Conservation (phyloP, 2,329 filamentous ascomycete genomes). For the Herpotrichia juniperi region DNA sequence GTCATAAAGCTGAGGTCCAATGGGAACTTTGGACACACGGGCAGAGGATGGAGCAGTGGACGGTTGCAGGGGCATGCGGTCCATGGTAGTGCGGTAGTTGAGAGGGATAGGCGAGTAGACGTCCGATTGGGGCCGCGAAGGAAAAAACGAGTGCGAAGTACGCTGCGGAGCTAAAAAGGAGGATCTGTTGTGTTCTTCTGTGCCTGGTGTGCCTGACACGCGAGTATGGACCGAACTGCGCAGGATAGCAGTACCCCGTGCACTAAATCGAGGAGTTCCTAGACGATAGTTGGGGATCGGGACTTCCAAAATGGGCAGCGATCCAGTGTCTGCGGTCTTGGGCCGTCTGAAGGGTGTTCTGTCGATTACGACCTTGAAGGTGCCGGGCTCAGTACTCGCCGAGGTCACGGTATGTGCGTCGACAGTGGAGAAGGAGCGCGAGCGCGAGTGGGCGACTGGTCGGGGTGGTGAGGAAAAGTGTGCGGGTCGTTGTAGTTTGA, state of each 20-base stretch:
- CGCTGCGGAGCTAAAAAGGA: conserved; percentile 59
- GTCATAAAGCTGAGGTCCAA: conserved; percentile 77
- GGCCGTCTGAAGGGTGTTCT: conserved; percentile 67
- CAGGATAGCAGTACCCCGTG: conserved; percentile 75
- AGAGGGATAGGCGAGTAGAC: conserved; percentile 42
- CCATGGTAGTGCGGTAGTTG: conserved; percentile 43
- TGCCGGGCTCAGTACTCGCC: conserved; percentile 66
- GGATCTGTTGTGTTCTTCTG: conserved; percentile 69
- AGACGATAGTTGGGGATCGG: conserved; percentile 84
- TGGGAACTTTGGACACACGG: conserved; percentile 43
- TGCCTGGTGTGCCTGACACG: conserved; percentile 64
- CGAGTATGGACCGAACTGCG: conserved; percentile 77
- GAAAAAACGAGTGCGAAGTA: conserved; percentile 41
- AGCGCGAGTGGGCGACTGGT: conserved; percentile 53
- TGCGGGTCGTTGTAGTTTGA: conserved; percentile 19
- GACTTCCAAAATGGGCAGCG: conserved; percentile 69
- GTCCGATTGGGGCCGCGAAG: conserved; percentile 44
- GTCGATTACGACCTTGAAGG: conserved; percentile 81
- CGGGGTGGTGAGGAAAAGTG: conserved; percentile 23
- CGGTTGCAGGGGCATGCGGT: conserved; percentile 37
- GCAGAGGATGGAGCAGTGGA: conserved; percentile 41
- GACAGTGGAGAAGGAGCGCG: conserved; percentile 78
- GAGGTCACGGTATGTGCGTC: conserved; percentile 62
- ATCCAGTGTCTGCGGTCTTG: conserved; percentile 64
- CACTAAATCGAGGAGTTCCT: conserved; percentile 80